phyloP scores from a whole-genome alignment of 495 filamentous ascomycete species.

The Acidiella bohemica region DNA sequence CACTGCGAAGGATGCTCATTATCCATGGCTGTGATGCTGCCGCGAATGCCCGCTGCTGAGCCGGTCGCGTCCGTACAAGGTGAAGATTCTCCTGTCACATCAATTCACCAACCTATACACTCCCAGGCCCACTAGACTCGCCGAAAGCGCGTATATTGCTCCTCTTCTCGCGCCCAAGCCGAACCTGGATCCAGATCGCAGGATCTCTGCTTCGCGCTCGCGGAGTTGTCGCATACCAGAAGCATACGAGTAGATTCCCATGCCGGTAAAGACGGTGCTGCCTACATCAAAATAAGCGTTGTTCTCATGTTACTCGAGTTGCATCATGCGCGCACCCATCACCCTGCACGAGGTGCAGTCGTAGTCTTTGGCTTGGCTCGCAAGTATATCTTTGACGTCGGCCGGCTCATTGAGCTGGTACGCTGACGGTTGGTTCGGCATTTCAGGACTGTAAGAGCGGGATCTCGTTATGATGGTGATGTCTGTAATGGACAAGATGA shows the following conservation, averaged over 20 bases:
- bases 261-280: conserved; percentile 71
- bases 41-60: no score
- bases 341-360: conserved; percentile 30
- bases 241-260: conserved; percentile 75
- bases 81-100: no score
- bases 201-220: conserved; percentile 53
- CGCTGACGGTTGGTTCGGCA: background rate
- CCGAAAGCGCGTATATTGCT: conserved; percentile 58
- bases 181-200: conserved; percentile 56
- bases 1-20: conserved; percentile 30
- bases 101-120: conserved; percentile 44
- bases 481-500: no score
- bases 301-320: no score
- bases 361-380: conserved; percentile 11
- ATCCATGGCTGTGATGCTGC: conserved; percentile 28
- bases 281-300: no score
- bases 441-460: no score
- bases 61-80: no score
- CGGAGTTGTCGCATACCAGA: conserved; percentile 66
- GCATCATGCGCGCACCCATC: conserved; percentile 26
- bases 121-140: conserved; percentile 56
- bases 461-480: no score
- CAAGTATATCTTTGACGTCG: background rate
- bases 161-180: conserved; percentile 60
- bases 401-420: conserved; percentile 1